A percentile compares a stretch with the other conserved stretches of the same genome.
Conservation (phyloP, 192 early-diverging fungal species). For the Diversispora eburnea region DNA sequence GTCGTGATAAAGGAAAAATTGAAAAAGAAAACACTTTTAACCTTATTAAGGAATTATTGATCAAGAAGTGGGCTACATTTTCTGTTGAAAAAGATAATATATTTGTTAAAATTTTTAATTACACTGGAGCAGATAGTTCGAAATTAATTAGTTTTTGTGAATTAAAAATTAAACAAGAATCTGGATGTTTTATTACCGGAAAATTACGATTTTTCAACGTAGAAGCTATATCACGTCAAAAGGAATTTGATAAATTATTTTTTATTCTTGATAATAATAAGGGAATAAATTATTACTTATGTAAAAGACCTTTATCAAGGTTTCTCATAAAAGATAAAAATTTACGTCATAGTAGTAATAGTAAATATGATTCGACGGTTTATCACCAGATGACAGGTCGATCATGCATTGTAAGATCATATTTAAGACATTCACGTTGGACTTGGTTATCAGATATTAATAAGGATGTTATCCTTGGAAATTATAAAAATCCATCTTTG, state of each 20-base stretch:
- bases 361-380: constrained; percentile 21
- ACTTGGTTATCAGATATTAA: constrained; percentile 49
- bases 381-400: constrained; percentile 32
- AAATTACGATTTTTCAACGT: constrained; percentile 22
- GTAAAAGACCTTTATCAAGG: constrained; percentile 25
- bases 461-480: constrained; percentile 31
- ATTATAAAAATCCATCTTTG: constrained; percentile 36
- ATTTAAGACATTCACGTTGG: constrained; percentile 47
- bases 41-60: constrained; percentile 26
- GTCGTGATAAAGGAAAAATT: neutral
- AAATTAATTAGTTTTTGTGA: constrained; percentile 37
- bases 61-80: constrained; percentile 35
- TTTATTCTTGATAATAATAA: neutral
- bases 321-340: neutral
- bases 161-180: constrained; percentile 26
- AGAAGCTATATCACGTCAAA: constrained; percentile 3
- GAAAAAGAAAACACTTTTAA: neutral
- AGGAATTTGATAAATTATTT: neutral
- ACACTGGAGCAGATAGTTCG: constrained; percentile 17
- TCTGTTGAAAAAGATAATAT: constrained; percentile 28
- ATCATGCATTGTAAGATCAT: constrained; percentile 48
- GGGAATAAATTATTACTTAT: neutral
- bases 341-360: constrained; percentile 1
- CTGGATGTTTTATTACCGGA: neutral
- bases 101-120: constrained; percentile 32